Evolutionary conservation across 306 rosid genomes (phyloP).

Genomic region (Begonia fuchsioides): DNA sequence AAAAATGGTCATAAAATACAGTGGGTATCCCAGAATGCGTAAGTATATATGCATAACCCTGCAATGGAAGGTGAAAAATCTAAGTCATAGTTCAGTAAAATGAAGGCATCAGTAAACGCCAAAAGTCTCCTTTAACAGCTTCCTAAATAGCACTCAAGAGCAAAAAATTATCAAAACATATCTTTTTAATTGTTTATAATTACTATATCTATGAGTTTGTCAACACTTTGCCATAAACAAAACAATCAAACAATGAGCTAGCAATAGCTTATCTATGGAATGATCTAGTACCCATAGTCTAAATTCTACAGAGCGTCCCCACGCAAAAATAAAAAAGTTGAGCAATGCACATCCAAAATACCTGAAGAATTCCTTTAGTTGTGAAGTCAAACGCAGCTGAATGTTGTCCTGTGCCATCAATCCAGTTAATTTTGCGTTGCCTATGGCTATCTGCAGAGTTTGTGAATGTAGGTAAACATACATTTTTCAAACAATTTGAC

Average conservation of each 20-base stretch:
- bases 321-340: not conserved
- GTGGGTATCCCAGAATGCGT: conserved; percentile 93
- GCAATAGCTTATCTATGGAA: not conserved
- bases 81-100: not conserved
- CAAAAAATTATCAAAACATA: not conserved
- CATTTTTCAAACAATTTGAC: not conserved
- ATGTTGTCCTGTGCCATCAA: conserved; percentile 69
- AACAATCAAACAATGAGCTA: not conserved
- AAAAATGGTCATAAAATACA: conserved; percentile 84
- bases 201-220: too few relatives aligned
- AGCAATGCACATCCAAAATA: conserved; percentile 6
- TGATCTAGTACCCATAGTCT: not conserved
- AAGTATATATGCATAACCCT: conserved; percentile 86
- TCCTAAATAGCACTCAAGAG: conserved; percentile 30
- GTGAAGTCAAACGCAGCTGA: conserved; percentile 93
- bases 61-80: conserved; percentile 5
- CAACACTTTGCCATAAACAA: too few relatives aligned
- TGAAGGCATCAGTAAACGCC: conserved; percentile 29
- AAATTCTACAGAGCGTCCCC: not conserved
- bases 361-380: conserved; percentile 97
- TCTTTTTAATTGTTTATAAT: not conserved
- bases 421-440: conserved; percentile 66
- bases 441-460: conserved; percentile 62
- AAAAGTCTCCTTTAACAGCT: conserved; percentile 72
- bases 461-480: not conserved